phyloP scores from a whole-genome alignment of 768 basidiomycete species.

The Dentipellis sp. region DNA sequence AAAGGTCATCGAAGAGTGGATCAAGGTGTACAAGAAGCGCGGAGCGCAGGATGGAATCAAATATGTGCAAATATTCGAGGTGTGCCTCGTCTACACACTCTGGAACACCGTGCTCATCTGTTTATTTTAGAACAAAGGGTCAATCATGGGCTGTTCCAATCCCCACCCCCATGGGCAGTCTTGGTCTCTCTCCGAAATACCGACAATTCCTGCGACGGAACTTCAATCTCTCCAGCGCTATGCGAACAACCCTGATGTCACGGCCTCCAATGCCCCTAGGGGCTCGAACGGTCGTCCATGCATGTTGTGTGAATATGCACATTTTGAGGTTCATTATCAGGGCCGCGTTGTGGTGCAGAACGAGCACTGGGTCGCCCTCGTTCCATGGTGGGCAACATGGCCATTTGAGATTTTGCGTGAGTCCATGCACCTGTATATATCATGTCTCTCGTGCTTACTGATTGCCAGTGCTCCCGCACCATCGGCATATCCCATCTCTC shows the following conservation, averaged over 20 bases:
- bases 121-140: constrained; percentile 71
- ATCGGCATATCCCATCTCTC: constrained; percentile 70
- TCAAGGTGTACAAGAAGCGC: constrained; percentile 46
- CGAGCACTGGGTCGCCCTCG: constrained; percentile 72
- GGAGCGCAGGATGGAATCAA: constrained; percentile 58
- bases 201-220: constrained; percentile 62
- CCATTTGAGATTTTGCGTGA: constrained; percentile 77
- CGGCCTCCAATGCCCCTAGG: constrained; percentile 39
- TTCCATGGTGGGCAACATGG: constrained; percentile 96
- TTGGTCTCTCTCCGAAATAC: constrained; percentile 71
- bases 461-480: constrained; percentile 59
- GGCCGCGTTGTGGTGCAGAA: constrained; percentile 65
- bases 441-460: constrained; percentile 3
- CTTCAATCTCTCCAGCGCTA: constrained; percentile 47
- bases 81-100: background rate
- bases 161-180: constrained; percentile 92
- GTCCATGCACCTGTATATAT: constrained; percentile 12
- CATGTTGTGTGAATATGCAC: constrained; percentile 73
- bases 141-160: constrained; percentile 94
- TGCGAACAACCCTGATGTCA: constrained; percentile 23
- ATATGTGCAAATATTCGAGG: constrained; percentile 90
- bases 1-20: constrained; percentile 67
- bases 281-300: constrained; percentile 53
- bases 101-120: constrained; percentile 10
- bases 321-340: constrained; percentile 44